Conservation (phyloP, 192 early-diverging fungal genomes). For the Backusella sp. region DNA sequence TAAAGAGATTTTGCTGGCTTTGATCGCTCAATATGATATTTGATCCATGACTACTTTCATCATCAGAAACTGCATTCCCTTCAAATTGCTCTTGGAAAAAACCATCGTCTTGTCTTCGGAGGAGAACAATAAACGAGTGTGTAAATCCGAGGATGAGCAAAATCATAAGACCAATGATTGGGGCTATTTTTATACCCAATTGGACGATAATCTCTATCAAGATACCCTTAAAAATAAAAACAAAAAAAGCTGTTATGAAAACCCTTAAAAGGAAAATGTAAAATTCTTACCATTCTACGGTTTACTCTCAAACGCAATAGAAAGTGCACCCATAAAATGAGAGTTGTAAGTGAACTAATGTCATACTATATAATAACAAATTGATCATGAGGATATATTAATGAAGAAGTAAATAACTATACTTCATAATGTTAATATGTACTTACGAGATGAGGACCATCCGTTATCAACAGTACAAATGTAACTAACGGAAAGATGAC, state of each 20-base stretch:
- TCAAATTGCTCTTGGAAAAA: background rate
- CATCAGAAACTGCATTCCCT: too few species aligned
- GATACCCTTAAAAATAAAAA: background rate
- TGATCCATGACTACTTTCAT: background rate
- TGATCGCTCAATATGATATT: background rate
- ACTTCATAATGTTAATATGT: background rate
- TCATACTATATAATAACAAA: background rate
- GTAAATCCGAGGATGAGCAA: background rate
- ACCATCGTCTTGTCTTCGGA: background rate
- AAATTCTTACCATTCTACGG: background rate
- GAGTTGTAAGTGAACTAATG: background rate
- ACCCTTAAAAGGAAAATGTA: too few species aligned
- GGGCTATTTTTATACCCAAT: background rate
- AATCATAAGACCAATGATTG: background rate
- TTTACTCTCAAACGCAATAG: background rate
- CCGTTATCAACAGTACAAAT: background rate
- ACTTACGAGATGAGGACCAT: background rate
- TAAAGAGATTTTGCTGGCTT: background rate
- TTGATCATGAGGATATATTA: too few species aligned
- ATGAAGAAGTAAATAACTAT: too few species aligned
- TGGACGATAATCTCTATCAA: slow-evolving; percentile 4
- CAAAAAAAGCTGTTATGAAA: too few species aligned
- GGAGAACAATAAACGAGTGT: background rate
- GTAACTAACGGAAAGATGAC: background rate
- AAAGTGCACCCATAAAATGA: slow-evolving; percentile 10